These are phyloP conservation scores for Pseudogymnoascus sp. DNA, from an alignment of 2,329 filamentous ascomycete genomes.

Conservation along the genomic window DNA sequence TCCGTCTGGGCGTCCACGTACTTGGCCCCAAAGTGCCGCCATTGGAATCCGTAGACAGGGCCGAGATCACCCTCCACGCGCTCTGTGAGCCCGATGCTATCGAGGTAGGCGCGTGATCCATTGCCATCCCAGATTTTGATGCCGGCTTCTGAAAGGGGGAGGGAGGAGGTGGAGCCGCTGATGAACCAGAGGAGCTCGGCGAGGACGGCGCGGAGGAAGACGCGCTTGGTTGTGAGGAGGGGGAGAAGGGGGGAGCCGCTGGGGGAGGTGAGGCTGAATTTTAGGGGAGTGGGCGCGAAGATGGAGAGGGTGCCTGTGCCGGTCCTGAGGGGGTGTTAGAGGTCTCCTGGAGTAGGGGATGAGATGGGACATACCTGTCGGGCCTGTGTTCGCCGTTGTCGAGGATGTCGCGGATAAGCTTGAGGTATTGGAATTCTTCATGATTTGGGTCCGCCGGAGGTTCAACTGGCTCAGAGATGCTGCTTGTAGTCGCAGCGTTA, in stretches of 20 bases:
- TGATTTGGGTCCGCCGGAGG: constrained; percentile 36
- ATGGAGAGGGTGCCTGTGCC: constrained; percentile 88
- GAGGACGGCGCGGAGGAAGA: constrained; percentile 84
- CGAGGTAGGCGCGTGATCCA: constrained; percentile 82
- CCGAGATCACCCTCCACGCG: constrained; percentile 85
- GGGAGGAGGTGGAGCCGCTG: constrained; percentile 71
- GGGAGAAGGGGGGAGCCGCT: constrained; percentile 63
- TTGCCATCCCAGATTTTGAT: constrained; percentile 99
- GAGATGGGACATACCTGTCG: constrained; percentile 55
- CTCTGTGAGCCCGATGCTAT: constrained; percentile 72
- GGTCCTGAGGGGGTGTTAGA: constrained; percentile 48
- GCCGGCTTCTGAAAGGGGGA: constrained; percentile 66
- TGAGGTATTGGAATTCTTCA: constrained; percentile 91
- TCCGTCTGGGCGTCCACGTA: constrained; percentile 74
- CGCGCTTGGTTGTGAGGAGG: constrained; percentile 93
- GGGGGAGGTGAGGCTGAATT: constrained; percentile 69
- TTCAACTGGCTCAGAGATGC: neutral
- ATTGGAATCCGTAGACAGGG: constrained; percentile 97
- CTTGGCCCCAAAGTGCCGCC: constrained; percentile 93
- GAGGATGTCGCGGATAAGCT: constrained; percentile 80
- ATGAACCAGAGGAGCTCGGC: constrained; percentile 97
- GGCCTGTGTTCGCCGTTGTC: constrained; percentile 77
- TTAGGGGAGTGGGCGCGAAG: constrained; percentile 79
- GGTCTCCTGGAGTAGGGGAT: neutral
- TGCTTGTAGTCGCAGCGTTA: neutral